These are phyloP conservation scores for Orbilia oligospora DNA, from an alignment of 2,329 filamentous ascomycete genomes.

Conservation along the genomic window DNA sequence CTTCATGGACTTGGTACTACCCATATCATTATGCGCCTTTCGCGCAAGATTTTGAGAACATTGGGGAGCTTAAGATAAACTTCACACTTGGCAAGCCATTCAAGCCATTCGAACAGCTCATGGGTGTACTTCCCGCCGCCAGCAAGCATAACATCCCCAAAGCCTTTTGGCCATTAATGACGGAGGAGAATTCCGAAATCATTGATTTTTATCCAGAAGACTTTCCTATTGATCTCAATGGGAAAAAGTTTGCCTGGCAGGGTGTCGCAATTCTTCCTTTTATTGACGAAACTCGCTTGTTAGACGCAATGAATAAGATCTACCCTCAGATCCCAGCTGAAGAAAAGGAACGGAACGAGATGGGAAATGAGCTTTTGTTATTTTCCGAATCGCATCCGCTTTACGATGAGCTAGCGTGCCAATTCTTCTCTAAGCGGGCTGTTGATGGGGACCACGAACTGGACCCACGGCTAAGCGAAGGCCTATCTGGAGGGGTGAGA, in stretches of 20 bases:
- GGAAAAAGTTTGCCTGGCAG: constrained; percentile 99
- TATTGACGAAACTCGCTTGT: constrained; percentile 89
- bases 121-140: constrained; percentile 95
- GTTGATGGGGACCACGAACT: constrained; percentile 77
- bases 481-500: constrained; percentile 82
- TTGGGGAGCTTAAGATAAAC: constrained; percentile 81
- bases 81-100: constrained; percentile 91
- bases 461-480: constrained; percentile 81
- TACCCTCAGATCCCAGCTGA: constrained; percentile 84
- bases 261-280: constrained; percentile 94
- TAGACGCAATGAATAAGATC: constrained; percentile 84
- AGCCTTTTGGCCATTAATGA: constrained; percentile 92
- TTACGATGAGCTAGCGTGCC: constrained; percentile 85
- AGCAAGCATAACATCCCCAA: constrained; percentile 86
- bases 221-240: constrained; percentile 93
- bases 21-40: constrained; percentile 99
- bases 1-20: constrained; percentile 99
- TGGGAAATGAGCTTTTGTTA: constrained; percentile 85
- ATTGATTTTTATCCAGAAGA: constrained; percentile 98
- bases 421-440: constrained; percentile 93
- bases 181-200: constrained; percentile 86
- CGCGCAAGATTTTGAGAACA: constrained; percentile 90
- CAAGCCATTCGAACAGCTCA: constrained; percentile 94
- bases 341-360: constrained; percentile 82
- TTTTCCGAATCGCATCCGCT: constrained; percentile 87